phyloP scores from a whole-genome alignment of 179 eudicot species.

The Heliamphora pulchella region DNA sequence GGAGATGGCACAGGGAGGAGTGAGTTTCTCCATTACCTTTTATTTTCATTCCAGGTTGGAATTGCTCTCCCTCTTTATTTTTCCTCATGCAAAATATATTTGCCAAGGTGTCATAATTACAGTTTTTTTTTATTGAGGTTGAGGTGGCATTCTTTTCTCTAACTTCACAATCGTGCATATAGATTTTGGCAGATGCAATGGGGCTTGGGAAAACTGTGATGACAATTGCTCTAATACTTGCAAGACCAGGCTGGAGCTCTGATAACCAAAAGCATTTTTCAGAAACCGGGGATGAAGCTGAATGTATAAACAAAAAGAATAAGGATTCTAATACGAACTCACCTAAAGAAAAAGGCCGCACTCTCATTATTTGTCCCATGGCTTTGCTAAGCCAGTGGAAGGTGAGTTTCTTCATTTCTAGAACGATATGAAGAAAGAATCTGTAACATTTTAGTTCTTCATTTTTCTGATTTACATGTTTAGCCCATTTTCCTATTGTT shows the following conservation, averaged over 20 bases:
- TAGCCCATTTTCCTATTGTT: background rate
- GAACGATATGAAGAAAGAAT: background rate
- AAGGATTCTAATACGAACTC: background rate
- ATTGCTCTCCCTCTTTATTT: background rate
- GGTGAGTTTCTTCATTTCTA: constrained; percentile 27
- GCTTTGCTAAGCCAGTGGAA: constrained; percentile 69
- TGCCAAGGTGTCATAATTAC: background rate
- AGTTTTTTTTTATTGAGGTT: too few relatives aligned
- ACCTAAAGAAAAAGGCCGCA: constrained; percentile 37
- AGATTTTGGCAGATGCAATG: constrained; percentile 76
- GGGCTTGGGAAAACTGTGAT: constrained; percentile 68
- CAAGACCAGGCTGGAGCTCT: constrained; percentile 36
- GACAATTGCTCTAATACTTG: constrained; percentile 51
- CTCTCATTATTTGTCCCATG: constrained; percentile 66
- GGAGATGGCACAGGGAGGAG: constrained; percentile 59
- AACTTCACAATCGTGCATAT: background rate
- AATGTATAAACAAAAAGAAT: constrained; percentile 17
- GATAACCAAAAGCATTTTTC: constrained; percentile 17
- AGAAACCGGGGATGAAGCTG: constrained; percentile 14
- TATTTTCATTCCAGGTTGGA: background rate
- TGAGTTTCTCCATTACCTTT: constrained; percentile 18
- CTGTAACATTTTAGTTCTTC: background rate
- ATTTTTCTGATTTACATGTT: background rate
- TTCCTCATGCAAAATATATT: background rate
- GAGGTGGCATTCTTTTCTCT: constrained; percentile 10